Base-by-base conservation (phyloP, 2,329 filamentous ascomycete genomes). In the Aspergillus novoparasiticus region DNA sequence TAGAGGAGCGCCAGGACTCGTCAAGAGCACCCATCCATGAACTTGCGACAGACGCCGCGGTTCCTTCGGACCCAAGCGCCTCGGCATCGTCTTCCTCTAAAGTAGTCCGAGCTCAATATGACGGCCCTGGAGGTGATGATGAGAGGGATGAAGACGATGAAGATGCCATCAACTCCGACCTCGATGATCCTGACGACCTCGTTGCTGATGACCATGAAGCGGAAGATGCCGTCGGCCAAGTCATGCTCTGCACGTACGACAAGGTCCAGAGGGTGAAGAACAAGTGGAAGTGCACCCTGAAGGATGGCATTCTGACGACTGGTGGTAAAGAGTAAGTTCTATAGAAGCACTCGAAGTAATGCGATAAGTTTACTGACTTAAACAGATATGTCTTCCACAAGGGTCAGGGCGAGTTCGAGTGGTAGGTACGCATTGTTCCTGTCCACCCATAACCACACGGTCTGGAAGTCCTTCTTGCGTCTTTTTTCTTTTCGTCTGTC, bases 211-310 rank as follows among this genome's bases (percentile, higher is more conserved):
- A 94, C 28, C 92, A 95, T 39, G 94, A 95, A 57, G 92, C 93
- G 16, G 93, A 96, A 64, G 94, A 96, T 50, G 87, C 89, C 41
- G 87, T 91, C 68, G 89, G 90, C 1, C 91, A 96, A 71, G 94
- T 96, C 75, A 98, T 99, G 92, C 89, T 99, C 46, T 99, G 95
- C 83, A 97, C 96, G 76, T 99, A 99, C 77, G 95, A 99, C 83
- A 99, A 99, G 83, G 95, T 99, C 11, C 94, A 98, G 81, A 87
- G 95, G 55, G 95, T 98, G 73, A 99, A 99, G 89, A 99, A 98
- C 82, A 99, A 95, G 87, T 95, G 92, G 92, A 99, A 99, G 91
- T 99, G 95, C 81, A 94, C 93, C 1, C 88, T 99, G 67, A 98
- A 98, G 82, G 95, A 99, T 73, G 95, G 95, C 23, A 92, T 99